Base-by-base conservation (phyloP, 768 basidiomycete genomes). In the Suillus occidentalis region DNA sequence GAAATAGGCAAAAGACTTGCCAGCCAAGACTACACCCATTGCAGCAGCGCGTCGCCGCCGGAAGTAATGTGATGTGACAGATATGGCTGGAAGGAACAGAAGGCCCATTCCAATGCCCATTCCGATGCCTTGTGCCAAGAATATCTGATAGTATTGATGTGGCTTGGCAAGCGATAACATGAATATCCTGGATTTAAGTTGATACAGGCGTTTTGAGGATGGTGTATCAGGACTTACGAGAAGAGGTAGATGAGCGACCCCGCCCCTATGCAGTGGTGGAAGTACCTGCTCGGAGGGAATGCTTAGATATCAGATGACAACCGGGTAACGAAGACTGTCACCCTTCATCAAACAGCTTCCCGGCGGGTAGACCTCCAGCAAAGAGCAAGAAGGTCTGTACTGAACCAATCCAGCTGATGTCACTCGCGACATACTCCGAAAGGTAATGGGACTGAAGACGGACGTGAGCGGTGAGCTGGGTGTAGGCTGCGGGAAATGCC, bases 81-180 rank as follows among this genome's bases (percentile, higher is more conserved):
- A 80, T 31, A 86, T 70, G 9, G 82, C 78, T 0, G 87, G 87
- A 2, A 87, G 66, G 70, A 86, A 87, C 67, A 86, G 77, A 42
- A 87, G 66, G 1, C 86, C 86, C 76, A 83, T 81, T 25, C 85
- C 85, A 20, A 86, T 71, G 0, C 87, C 87, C 77, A 83, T 82
- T 0, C 83, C 85, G 8, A 87, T 72, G 1, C 84, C 85, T 75
- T 88, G 86, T 0, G 83, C 76, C 3, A 88, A 77, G 67, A 87
- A 83, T 20, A 81, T 79, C 78, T 86, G 84, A 62, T 84, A 85
- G 70, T 81, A 84, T 61, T 82, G 77, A 52, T 81, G 75, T 0
- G 83, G 83, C 64, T 83, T 73, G 0, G 76, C 77, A 5, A 85
- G 72, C 3, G 84, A 85, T 8, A 86, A 71, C 80, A 85, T 82